phyloP scores from a whole-genome alignment of 345 rosid species.

The Odontarrhena argentea region DNA sequence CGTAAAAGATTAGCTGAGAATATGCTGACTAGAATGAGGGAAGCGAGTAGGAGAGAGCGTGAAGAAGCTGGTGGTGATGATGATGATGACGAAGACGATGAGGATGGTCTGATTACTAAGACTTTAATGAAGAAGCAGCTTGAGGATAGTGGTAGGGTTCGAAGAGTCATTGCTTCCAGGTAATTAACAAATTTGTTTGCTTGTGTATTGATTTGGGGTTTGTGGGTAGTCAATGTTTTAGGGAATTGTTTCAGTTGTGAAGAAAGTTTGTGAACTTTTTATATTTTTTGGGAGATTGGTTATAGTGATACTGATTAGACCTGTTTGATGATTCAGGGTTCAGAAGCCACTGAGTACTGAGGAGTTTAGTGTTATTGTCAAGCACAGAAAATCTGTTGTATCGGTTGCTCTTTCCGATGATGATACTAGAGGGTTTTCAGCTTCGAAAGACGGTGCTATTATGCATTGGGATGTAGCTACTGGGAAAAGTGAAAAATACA shows the following conservation, averaged over 20 bases:
- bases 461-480: constrained; percentile 83
- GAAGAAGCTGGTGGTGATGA: constrained; percentile 47
- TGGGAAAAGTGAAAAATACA: constrained; percentile 67
- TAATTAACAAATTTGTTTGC: constrained; percentile 32
- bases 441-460: constrained; percentile 86
- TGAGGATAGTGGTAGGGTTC: constrained; percentile 82
- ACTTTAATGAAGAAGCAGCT: constrained; percentile 82
- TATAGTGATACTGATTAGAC: constrained; percentile 24
- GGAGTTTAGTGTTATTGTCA: constrained; percentile 56
- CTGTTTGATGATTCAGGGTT: constrained; percentile 52
- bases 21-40: constrained; percentile 49
- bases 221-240: not conserved
- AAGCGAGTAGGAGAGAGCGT: constrained; percentile 48
- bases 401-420: constrained; percentile 87
- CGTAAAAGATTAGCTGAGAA: constrained; percentile 66
- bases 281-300: not conserved
- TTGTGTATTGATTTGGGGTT: constrained; percentile 1
- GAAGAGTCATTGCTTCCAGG: constrained; percentile 80
- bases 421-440: constrained; percentile 81
- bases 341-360: constrained; percentile 58
- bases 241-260: constrained; percentile 5
- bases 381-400: constrained; percentile 79
- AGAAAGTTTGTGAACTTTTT: not conserved
- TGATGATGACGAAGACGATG: constrained; percentile 56
- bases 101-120: constrained; percentile 58